A percentile compares a stretch with the other conserved stretches of the same genome.
Evolutionary conservation across 768 basidiomycete species (phyloP).

Genomic region (Agaricus bisporus): DNA sequence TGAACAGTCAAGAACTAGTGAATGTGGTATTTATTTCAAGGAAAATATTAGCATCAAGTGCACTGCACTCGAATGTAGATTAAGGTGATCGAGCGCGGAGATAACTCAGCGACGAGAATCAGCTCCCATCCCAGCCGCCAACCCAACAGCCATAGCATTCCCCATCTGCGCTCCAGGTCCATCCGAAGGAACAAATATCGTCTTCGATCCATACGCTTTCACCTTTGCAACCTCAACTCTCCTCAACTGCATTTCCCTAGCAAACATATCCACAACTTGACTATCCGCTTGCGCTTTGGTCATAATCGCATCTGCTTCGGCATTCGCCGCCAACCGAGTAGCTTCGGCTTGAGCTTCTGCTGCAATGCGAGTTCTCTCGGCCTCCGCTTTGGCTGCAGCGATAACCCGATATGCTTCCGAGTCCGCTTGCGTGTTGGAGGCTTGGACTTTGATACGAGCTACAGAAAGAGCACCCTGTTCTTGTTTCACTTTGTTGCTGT

Average conservation of each 20-base stretch:
- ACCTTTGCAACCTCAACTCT: slow-evolving; percentile 60
- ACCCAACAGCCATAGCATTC: slow-evolving; percentile 56
- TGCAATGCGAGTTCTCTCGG: slow-evolving; percentile 64
- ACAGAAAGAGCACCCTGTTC: slow-evolving; percentile 77
- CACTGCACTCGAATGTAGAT: no score
- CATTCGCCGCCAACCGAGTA: slow-evolving; percentile 66
- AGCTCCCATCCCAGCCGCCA: slow-evolving; percentile 62
- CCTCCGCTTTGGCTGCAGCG: slow-evolving; percentile 69
- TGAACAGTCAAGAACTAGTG: no score
- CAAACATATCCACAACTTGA: slow-evolving; percentile 56
- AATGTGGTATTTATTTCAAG: no score
- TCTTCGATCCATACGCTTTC: slow-evolving; percentile 60
- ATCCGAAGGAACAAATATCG: slow-evolving; percentile 67
- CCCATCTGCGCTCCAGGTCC: slow-evolving; percentile 53
- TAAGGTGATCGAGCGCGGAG: neutral
- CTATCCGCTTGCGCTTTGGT: slow-evolving; percentile 61
- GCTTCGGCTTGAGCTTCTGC: slow-evolving; percentile 77
- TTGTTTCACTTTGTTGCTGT: slow-evolving; percentile 83
- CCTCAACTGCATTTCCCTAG: slow-evolving; percentile 70
- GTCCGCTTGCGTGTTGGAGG: slow-evolving; percentile 62
- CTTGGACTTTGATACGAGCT: slow-evolving; percentile 68
- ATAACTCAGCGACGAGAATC: slow-evolving; percentile 17
- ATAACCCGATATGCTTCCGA: slow-evolving; percentile 70
- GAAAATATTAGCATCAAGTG: no score
- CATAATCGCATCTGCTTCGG: slow-evolving; percentile 64